phyloP scores from a whole-genome alignment of 2,329 filamentous ascomycete species.

The Monilinia vaccinii-corymbosi region DNA sequence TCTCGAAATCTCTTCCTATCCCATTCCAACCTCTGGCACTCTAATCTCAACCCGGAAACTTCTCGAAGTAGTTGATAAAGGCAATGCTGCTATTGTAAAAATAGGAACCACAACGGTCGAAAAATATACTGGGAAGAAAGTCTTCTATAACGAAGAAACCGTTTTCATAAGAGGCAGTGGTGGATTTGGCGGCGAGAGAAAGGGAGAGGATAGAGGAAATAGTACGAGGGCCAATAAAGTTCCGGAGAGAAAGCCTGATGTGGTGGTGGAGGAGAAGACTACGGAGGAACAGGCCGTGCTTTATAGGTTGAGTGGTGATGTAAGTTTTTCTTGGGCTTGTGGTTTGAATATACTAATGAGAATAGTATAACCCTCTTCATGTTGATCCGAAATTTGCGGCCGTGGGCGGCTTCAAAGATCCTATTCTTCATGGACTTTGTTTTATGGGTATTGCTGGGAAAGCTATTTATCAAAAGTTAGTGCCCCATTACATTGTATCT shows the following conservation, averaged over 20 bases:
- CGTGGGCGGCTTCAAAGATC: conserved; percentile 86
- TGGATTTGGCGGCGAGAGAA: conserved; percentile 78
- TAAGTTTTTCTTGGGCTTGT: conserved; percentile 38
- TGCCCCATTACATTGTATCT: too few species aligned
- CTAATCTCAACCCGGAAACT: conserved; percentile 70
- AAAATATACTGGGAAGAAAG: conserved; percentile 72
- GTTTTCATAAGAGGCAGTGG: conserved; percentile 87
- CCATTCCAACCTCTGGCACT: conserved; percentile 75
- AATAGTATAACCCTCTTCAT: conserved; percentile 58
- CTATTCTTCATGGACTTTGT: conserved; percentile 95
- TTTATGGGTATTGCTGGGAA: conserved; percentile 88
- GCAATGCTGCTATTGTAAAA: conserved; percentile 75
- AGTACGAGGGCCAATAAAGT: conserved; percentile 72
- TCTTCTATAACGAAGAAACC: conserved; percentile 97
- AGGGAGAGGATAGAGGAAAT: conserved; percentile 67
- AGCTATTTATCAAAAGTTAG: conserved; percentile 70
- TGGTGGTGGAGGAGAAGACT: conserved; percentile 76
- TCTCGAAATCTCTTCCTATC: conserved; percentile 86
- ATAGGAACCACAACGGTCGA: conserved; percentile 75
- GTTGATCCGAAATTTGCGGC: conserved; percentile 92
- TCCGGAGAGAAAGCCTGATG: conserved; percentile 69
- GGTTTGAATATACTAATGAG: neutral
- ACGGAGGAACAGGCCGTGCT: conserved; percentile 85
- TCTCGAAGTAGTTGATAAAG: conserved; percentile 94
- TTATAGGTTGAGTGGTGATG: conserved; percentile 89